A percentile compares a stretch with the other conserved stretches of the same genome.
Conservation (phyloP, 805 yeast genomes). For the Debaryomyces maramus region DNA sequence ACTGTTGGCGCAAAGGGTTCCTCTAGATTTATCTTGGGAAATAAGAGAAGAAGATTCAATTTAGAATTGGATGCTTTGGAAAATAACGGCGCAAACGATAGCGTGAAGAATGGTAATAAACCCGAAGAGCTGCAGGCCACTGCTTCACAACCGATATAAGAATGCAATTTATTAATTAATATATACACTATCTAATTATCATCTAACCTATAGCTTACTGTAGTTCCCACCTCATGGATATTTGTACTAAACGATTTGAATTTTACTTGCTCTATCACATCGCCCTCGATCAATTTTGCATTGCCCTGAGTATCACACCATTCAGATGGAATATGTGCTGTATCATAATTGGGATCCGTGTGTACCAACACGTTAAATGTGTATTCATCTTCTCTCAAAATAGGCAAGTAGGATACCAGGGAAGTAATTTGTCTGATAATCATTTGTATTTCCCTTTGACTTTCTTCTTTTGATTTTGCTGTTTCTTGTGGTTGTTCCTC, state of each 20-base stretch:
- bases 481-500: constrained; percentile 5
- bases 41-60: constrained; percentile 47
- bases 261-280: constrained; percentile 61
- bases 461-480: constrained; percentile 42
- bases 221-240: constrained; percentile 68
- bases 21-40: constrained; percentile 53
- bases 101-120: not conserved
- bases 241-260: constrained; percentile 68
- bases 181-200: constrained; percentile 7
- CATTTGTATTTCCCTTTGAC: constrained; percentile 77
- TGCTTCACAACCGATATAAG: not conserved
- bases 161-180: not conserved
- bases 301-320: constrained; percentile 77
- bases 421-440: constrained; percentile 88
- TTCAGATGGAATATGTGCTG: constrained; percentile 66
- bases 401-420: constrained; percentile 81
- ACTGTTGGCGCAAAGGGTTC: constrained; percentile 39
- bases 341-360: constrained; percentile 55
- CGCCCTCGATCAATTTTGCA: constrained; percentile 52
- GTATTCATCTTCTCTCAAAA: constrained; percentile 54
- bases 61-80: constrained; percentile 28
- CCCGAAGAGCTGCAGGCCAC: too few relatives aligned
- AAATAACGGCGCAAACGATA: not conserved
- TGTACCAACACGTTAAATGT: constrained; percentile 85
- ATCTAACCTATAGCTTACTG: constrained; percentile 57